Percentiles rank a stretch among this genome's conserved stretches.
These are phyloP conservation scores for Kluyveromyces dobzhanskii DNA, from an alignment of 805 yeast genomes.

Conservation along the genomic window DNA sequence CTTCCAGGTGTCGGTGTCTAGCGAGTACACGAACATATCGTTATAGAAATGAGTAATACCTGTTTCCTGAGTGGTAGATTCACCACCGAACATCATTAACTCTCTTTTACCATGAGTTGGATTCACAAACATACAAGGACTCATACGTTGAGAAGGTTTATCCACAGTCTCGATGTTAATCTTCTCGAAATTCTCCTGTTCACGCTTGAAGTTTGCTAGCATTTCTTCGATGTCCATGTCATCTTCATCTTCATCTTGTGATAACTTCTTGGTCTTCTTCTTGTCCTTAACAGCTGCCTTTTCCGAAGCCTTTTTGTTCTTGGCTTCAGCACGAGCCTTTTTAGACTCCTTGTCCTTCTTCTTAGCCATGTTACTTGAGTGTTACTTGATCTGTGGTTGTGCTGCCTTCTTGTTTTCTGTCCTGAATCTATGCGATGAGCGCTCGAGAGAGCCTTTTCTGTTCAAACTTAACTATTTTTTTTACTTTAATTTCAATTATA, in stretches of 20 bases:
- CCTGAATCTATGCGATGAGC: too few relatives aligned
- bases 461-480: too few relatives aligned
- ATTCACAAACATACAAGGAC: constrained; percentile 64
- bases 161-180: constrained; percentile 49
- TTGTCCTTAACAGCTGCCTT: constrained; percentile 72
- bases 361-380: constrained; percentile 86
- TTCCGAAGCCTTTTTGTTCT: constrained; percentile 62
- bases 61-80: constrained; percentile 40
- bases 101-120: constrained; percentile 74
- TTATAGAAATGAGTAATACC: constrained; percentile 63
- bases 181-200: constrained; percentile 73
- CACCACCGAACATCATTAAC: constrained; percentile 86
- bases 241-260: constrained; percentile 71
- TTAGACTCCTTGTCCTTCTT: constrained; percentile 84
- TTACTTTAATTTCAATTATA: too few relatives aligned
- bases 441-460: too few relatives aligned
- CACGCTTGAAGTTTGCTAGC: constrained; percentile 63
- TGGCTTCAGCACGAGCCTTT: constrained; percentile 79
- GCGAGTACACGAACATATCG: constrained; percentile 64
- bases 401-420: too few relatives aligned
- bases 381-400: too few relatives aligned
- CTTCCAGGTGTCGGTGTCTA: constrained; percentile 79
- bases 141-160: constrained; percentile 63
- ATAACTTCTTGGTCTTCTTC: constrained; percentile 58
- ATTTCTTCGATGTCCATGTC: constrained; percentile 83